A percentile compares a stretch with the other conserved stretches of the same genome.
These are phyloP conservation scores for Xylaria sp. DNA, from an alignment of 2,329 filamentous ascomycete genomes.

Conservation along the genomic window DNA sequence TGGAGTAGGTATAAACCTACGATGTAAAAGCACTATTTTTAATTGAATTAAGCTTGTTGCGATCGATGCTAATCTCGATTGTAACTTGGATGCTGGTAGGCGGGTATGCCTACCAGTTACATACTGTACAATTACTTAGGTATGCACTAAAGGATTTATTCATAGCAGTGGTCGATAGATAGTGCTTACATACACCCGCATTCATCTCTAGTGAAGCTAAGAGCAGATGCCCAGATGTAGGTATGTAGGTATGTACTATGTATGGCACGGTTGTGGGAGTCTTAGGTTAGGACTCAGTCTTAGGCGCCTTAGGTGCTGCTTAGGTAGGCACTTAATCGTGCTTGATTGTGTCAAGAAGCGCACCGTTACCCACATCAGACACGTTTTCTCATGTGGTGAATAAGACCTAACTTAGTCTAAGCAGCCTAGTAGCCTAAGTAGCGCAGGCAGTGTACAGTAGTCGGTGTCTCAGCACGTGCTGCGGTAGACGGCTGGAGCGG, in stretches of 20 bases:
- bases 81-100: neutral
- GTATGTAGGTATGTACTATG: too few species aligned
- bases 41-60: constrained; percentile 24
- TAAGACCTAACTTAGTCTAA: constrained; percentile 8
- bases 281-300: neutral
- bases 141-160: neutral
- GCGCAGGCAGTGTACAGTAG: neutral
- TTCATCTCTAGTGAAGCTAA: neutral
- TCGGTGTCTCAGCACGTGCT: neutral
- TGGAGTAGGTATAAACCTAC: neutral
- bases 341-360: neutral
- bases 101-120: neutral
- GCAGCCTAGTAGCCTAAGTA: neutral
- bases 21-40: constrained; percentile 12
- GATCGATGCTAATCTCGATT: constrained; percentile 22
- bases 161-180: neutral
- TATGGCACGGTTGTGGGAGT: neutral
- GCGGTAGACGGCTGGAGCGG: neutral
- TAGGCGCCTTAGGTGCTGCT: too few species aligned
- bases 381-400: constrained; percentile 23
- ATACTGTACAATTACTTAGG: neutral
- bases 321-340: too few species aligned
- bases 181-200: neutral
- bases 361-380: constrained; percentile 10
- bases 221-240: neutral